Evolutionary conservation across 2,329 filamentous ascomycete species (phyloP).

Genomic region (Sporothrix brunneoviolacea): DNA sequence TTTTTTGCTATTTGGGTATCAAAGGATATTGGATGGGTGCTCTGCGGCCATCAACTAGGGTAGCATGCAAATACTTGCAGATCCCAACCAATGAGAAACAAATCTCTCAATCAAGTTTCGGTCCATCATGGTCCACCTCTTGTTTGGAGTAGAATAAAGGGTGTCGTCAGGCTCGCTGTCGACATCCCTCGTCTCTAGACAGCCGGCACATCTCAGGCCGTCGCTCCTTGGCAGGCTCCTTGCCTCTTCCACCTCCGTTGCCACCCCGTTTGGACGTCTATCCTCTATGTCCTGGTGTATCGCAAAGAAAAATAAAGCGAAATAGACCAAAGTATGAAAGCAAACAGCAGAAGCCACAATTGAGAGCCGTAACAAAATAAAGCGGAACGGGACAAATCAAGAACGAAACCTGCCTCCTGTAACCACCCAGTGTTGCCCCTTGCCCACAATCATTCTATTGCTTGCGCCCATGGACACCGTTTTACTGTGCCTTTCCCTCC

Average conservation of each 20-base stretch:
- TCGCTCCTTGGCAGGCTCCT: neutral
- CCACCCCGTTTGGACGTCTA: conserved; percentile 13
- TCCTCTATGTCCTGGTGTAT: conserved; percentile 11
- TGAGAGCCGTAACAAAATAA: too few relatives aligned
- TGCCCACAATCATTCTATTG: conserved; percentile 12
- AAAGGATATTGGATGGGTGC: conserved; percentile 1
- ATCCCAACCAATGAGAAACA: too few relatives aligned
- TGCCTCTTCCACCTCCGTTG: too few relatives aligned
- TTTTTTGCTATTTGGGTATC: conserved; percentile 12
- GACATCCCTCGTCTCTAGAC: too few relatives aligned
- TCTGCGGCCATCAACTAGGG: too few relatives aligned
- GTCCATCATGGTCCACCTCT: too few relatives aligned
- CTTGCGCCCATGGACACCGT: conserved; percentile 11
- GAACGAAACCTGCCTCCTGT: conserved; percentile 1
- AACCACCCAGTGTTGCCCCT: conserved; percentile 10
- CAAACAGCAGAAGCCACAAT: neutral
- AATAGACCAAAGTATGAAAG: neutral
- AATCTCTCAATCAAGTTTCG: too few relatives aligned
- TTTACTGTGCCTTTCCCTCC: neutral
- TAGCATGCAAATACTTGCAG: too few relatives aligned
- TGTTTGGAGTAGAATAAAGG: too few relatives aligned
- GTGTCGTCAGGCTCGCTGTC: too few relatives aligned
- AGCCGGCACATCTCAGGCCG: too few relatives aligned
- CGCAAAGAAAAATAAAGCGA: neutral
- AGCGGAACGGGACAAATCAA: too few relatives aligned